Evolutionary conservation across 768 basidiomycete genomes (phyloP), one percentile per base, ranked within the genome.

Genomic region (Mycena latifolia): DNA sequence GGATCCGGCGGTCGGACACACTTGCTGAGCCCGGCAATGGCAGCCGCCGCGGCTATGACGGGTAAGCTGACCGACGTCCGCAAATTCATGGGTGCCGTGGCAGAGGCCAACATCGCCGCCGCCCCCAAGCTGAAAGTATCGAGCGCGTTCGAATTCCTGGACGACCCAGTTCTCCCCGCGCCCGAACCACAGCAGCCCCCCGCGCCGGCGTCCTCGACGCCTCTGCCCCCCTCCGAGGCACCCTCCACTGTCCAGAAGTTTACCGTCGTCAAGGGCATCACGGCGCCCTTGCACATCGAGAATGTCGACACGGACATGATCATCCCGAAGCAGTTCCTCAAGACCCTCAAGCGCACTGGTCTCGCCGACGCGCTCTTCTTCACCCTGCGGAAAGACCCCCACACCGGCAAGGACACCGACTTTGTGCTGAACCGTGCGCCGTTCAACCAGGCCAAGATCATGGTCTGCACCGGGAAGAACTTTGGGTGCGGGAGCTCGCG

Each of bases 221-320:
- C 81, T 17, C 74, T 83, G 18, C 82, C 87, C 35, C 73, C 83
- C 11, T 66, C 77, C 10, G 74, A 85, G 29, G 78, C 85, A 1
- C 81, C 84, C 17, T 84, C 86, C 20, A 78, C 80, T 20, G 83
- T 85, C 53, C 80, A 82, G 69, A 91, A 90, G 70, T 94, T 95
- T 77, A 86, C 81, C 55, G 73, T 90, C 54, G 78, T 94, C 56
- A 89, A 88, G 74, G 93, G 93, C 45, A 86, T 93, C 59, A 86
- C 91, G 46, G 92, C 92, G 12, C 92, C 93, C n/a, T 72, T 94
- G 77, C 85, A 91, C 76, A 91, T 92, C 48, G 88, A 91, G 66
- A 94, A 95, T 71, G 89, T 96, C 67, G 95, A 97, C 78, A 97
- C 95, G 50, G 95, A 97, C 73, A 92, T 92, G 88, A 94, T 97